A percentile compares a stretch with the other conserved stretches of the same genome.
Conservation (phyloP, 2,329 filamentous ascomycete species). For the Macrophomina pseudophaseolina region DNA sequence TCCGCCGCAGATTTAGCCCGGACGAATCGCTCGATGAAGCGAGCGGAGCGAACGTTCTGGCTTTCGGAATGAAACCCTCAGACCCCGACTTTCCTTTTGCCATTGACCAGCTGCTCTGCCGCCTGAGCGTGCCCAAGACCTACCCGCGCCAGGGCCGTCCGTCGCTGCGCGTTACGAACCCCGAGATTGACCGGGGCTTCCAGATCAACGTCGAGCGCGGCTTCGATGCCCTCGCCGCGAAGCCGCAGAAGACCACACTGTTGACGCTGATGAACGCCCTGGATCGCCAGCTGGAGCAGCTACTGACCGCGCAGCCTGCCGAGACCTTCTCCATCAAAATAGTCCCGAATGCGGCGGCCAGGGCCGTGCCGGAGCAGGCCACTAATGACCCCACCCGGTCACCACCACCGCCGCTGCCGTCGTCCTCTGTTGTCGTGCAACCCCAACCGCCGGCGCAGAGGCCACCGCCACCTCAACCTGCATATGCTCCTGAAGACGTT, state of each 20-base stretch:
- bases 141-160: constrained; percentile 66
- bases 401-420: background rate
- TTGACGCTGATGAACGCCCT: constrained; percentile 71
- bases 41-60: constrained; percentile 62
- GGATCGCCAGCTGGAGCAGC: constrained; percentile 72
- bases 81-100: constrained; percentile 87
- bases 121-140: constrained; percentile 65
- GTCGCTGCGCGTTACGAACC: constrained; percentile 68
- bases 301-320: constrained; percentile 71
- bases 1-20: constrained; percentile 68
- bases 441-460: constrained; percentile 18
- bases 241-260: constrained; percentile 58
- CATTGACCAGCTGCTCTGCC: constrained; percentile 70
- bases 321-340: constrained; percentile 34
- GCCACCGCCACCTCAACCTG: constrained; percentile 19
- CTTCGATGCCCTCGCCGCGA: constrained; percentile 68
- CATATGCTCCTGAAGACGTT: constrained; percentile 58
- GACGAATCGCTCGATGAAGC: constrained; percentile 49
- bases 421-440: background rate
- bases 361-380: constrained; percentile 15
- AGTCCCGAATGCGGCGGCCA: constrained; percentile 28
- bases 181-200: constrained; percentile 73
- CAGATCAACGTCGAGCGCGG: constrained; percentile 77
- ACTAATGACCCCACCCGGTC: background rate
- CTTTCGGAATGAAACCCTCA: constrained; percentile 71